Evolutionary conservation across 2,329 filamentous ascomycete species (phyloP), one percentile per base, ranked within the genome.

Genomic region (Exophiala calicioides): DNA sequence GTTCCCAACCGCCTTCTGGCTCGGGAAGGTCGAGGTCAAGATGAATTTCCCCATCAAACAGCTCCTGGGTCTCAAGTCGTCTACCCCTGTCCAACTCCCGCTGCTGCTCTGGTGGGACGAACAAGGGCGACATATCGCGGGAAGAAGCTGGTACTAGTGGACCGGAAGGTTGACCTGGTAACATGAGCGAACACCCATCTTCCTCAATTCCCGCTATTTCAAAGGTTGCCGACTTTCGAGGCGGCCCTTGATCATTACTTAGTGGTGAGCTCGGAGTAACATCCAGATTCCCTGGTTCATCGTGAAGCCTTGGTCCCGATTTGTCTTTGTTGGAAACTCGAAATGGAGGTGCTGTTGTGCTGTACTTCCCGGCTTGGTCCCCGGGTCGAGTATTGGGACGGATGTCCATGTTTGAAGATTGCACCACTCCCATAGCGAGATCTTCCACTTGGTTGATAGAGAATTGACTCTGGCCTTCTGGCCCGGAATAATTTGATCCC

Each of bases 1-100:
- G 46, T n/a, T 58, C 58, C 55, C 60, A 62, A 7, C 58, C 58
- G 26, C 53, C 60, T 29, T 59, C 53, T 2, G 59, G 59, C 13
- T 57, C 40, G n/a, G 58, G 56, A n/a, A 62, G 19, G 4, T 57
- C 55, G 29, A 60, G 42, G 20, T 52, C 49, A 4, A 50, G 18
- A n/a, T 37, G 20, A 31, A 48, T 24, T 23, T 44, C 41, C 16
- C 21, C 39, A 9, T 57, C 34, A 21, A 52, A 56, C 12, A 56
- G 39, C 6, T 41, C 47, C 31, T 50, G 50, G 8, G 50, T 55
- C 7, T 15, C 16, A 5, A 9, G 24, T 41, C 10, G 23, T 7
- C 9, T 38, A 10, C 13, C 15, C 23, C 19, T 19, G 6, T n/a
- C 4, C 4, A 16, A 13, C 21, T n/a, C 4, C 4, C 19, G 21